A percentile compares a stretch with the other conserved stretches of the same genome.
These are phyloP conservation scores for Nicotiana tabacum DNA, from an alignment of 257 asterid genomes.

Conservation along the genomic window DNA sequence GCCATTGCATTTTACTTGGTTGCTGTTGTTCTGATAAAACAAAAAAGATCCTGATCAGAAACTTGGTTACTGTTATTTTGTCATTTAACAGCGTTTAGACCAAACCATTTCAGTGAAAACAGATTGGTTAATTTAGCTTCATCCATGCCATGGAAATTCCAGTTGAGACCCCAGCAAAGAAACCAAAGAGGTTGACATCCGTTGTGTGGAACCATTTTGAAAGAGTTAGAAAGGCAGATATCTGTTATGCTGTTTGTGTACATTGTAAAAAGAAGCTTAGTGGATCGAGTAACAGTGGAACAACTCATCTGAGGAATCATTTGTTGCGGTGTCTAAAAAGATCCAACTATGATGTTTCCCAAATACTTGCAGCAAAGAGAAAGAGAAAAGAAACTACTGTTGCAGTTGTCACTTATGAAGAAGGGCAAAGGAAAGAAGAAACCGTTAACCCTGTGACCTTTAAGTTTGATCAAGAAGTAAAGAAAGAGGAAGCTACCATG, in stretches of 20 bases:
- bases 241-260: slow-evolving; percentile 83
- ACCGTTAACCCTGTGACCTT: slow-evolving; percentile 52
- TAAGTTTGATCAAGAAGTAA: slow-evolving; percentile 58
- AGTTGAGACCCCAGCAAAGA: slow-evolving; percentile 70
- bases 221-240: slow-evolving; percentile 79
- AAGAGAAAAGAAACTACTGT: slow-evolving; percentile 63
- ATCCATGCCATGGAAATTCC: slow-evolving; percentile 60
- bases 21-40: neutral
- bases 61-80: neutral
- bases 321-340: slow-evolving; percentile 86
- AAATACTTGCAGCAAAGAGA: slow-evolving; percentile 76
- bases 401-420: slow-evolving; percentile 49
- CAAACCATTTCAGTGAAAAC: slow-evolving; percentile 14
- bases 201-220: slow-evolving; percentile 97
- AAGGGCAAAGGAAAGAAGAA: slow-evolving; percentile 63
- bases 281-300: slow-evolving; percentile 97
- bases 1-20: neutral
- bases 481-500: slow-evolving; percentile 53
- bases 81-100: neutral
- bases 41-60: no score
- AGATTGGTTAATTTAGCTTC: slow-evolving; percentile 27
- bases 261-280: slow-evolving; percentile 96
- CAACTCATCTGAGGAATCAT: slow-evolving; percentile 94
- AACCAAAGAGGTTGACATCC: slow-evolving; percentile 88
- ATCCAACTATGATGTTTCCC: slow-evolving; percentile 87